Evolutionary conservation across 1,284 basidiomycete genomes (phyloP), one percentile per base, ranked within the genome.

Genomic region (Boletus sp.): DNA sequence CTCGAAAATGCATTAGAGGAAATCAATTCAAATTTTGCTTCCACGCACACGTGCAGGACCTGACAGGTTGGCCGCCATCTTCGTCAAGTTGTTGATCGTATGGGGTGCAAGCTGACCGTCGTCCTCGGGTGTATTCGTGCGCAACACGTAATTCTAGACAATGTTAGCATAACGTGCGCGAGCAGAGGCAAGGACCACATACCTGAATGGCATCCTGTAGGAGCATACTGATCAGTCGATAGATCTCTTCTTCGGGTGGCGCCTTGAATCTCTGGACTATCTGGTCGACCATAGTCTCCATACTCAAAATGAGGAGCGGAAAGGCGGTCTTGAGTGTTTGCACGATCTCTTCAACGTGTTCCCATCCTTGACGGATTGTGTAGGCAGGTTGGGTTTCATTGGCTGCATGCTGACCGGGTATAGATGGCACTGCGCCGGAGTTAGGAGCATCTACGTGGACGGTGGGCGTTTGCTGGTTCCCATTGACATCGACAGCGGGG

Each of bases 221-320:
- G 43, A 98, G 78, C 73, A 96, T 91, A 64, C 89, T 92, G 48
- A 96, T 89, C 67, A 96, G 87, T 21, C 97, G 88, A 78, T 98
- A 98, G 23, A 95, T 90, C 68, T 99, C 97, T 76, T 99, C 97
- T 66, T 99, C 97, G 3, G 89, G 85, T 10, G 87, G 84, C 2
- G 93, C 87, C 77, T 98, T 98, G 81, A 98, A 98, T 50, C 96
- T 88, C 64, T 90, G 86, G 47, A 89, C 84, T 67, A 99, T 92
- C 77, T 99, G 97, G 70, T 99, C 97, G 25, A 97, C 93, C 83
- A 99, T 93, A 52, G 95, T 97, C 78, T 99, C 97, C 83, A 99
- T 86, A 58, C 94, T 97, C 35, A 98, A 81, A 30, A 97, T 94
- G 27, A 99, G 84, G 21, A 99, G 83, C 0, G 97, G 97, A 81